Evolutionary conservation across 2,329 filamentous ascomycete genomes (phyloP).

Genomic region (Colletotrichum liaoningense): DNA sequence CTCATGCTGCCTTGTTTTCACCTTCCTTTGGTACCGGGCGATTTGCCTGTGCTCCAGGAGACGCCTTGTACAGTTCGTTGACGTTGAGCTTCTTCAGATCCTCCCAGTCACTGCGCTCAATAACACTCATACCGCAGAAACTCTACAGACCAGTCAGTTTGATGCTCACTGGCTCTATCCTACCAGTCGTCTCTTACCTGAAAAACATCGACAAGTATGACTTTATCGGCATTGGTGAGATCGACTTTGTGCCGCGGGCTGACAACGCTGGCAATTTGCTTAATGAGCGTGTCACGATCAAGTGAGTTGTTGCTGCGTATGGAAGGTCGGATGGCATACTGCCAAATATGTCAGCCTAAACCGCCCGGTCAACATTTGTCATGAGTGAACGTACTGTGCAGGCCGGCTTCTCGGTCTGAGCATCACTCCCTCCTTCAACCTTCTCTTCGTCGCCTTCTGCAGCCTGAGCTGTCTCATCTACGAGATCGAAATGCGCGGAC

Average conservation of each 20-base stretch:
- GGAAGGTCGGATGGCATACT: constrained; percentile 89
- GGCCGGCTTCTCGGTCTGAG: constrained; percentile 37
- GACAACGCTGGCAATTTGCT: constrained; percentile 74
- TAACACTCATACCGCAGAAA: constrained; percentile 82
- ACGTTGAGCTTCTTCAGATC: constrained; percentile 82
- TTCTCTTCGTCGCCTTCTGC: constrained; percentile 37
- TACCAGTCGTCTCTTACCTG: constrained; percentile 64
- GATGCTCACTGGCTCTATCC: not conserved
- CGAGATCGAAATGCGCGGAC: constrained; percentile 69
- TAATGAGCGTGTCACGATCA: constrained; percentile 76
- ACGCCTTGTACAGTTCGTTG: constrained; percentile 73
- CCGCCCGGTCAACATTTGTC: not conserved
- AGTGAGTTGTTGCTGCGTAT: constrained; percentile 79
- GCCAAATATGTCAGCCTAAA: not conserved
- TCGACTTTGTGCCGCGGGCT: constrained; percentile 79
- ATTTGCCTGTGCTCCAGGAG: constrained; percentile 15
- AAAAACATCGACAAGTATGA: constrained; percentile 84
- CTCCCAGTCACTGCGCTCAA: constrained; percentile 77
- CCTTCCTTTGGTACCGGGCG: not conserved
- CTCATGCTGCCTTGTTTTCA: not conserved
- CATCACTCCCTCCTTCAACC: constrained; percentile 32
- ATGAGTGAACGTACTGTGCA: constrained; percentile 54
- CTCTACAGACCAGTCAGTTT: constrained; percentile 59
- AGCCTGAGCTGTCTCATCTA: constrained; percentile 33
- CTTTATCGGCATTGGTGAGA: constrained; percentile 80